A percentile compares a stretch with the other conserved stretches of the same genome.
Conservation (phyloP, 176 grass and related monocot genomes). For the Secale cereale region DNA sequence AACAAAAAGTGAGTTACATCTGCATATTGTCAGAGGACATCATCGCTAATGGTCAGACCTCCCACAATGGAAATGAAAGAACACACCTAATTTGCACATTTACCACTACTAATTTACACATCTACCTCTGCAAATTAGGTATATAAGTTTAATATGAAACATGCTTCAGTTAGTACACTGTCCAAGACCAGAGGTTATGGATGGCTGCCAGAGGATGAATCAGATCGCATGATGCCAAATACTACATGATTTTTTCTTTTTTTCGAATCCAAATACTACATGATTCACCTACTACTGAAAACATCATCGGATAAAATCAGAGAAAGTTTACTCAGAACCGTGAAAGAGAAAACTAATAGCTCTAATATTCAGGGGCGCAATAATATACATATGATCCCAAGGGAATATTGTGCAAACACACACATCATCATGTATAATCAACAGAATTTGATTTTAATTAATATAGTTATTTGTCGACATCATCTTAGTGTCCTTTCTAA, state of each 20-base stretch:
- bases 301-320: not conserved
- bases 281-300: not conserved
- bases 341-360: not conserved
- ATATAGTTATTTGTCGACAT: not conserved
- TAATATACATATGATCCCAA: not conserved
- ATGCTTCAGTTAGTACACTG: not conserved
- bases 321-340: not conserved
- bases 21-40: not conserved
- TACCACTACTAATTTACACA: too few relatives aligned
- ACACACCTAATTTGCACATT: not conserved
- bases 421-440: not conserved
- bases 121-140: not conserved
- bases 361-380: not conserved
- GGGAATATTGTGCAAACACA: not conserved
- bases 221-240: not conserved
- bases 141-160: not conserved
- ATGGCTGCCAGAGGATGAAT: not conserved
- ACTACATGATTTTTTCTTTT: constrained; percentile 1
- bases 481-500: not conserved
- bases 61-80: not conserved
- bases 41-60: not conserved
- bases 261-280: constrained; percentile 6
- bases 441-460: not conserved
- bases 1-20: too few relatives aligned
- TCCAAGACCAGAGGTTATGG: constrained; percentile 10